Evolutionary conservation across 805 yeast species (phyloP), one percentile per base, ranked within the genome.

Genomic region (Metschnikowia gelsemii): DNA sequence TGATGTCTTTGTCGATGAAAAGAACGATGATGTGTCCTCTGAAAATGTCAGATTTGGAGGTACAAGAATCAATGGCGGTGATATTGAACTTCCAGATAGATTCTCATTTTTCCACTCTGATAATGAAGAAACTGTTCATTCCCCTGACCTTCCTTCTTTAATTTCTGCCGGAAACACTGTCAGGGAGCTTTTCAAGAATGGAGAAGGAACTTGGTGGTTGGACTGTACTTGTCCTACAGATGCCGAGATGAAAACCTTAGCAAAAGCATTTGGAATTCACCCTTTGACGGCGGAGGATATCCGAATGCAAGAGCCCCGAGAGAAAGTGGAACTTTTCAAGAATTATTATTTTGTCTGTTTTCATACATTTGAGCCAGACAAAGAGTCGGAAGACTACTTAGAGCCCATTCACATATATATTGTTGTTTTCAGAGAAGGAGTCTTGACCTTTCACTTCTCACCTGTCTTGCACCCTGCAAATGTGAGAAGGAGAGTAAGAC

Each of bases 211-310:
- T 5, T 90, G 98, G 98, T 91, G 97, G 97, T 69, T 93, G 32
- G 97, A 93, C 62, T 89, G 97, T 59, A 72, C 80, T 30, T 84
- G 96, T 57, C 98, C 99, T 4, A 87, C 96, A 0, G 98, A 91
- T 58, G 81, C 82, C 16, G 99, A 93, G 65, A 88, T 93, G 96
- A 85, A 85, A 58, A 82, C 87, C 55, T 62, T 93, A 29, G 84
- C 96, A 8, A 90, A 90, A 56, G 93, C 97, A 0, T 91, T 91
- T 63, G 96, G 96, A 7, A 87, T 91, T 66, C 99, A 91, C 71
- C 99, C 99, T 22, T 80, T 91, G 72, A 91, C 99, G 0, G 89
- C 96, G 1, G 99, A 91, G 68, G 99, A 91, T 80, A 90, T 91
- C 50, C 73, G 96, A 43, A 86, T 88, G 79, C 96, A 90, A 67